These are phyloP conservation scores for Candida endomychidarum DNA, from an alignment of 805 yeast species.

Conservation along the genomic window DNA sequence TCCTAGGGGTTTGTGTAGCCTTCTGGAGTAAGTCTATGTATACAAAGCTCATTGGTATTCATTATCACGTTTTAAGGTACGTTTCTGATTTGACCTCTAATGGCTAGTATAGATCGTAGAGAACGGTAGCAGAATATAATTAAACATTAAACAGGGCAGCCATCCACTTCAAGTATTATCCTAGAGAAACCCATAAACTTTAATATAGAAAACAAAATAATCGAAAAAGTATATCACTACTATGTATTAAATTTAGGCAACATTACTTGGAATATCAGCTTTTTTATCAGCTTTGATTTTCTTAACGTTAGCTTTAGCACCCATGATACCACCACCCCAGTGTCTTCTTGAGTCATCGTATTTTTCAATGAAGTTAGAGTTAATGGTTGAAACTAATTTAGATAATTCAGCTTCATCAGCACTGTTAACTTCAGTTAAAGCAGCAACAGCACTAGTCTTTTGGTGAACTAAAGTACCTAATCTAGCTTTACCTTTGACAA, in stretches of 20 bases:
- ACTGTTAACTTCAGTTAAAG: slow-evolving; percentile 90
- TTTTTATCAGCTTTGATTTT: slow-evolving; percentile 71
- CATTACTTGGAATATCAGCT: slow-evolving; percentile 29
- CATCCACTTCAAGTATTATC: too few species aligned
- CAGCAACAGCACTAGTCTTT: slow-evolving; percentile 97
- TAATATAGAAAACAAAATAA: neutral
- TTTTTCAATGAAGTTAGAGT: slow-evolving; percentile 90
- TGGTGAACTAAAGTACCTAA: slow-evolving; percentile 96
- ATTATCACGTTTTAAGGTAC: too few species aligned
- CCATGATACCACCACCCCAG: slow-evolving; percentile 99
- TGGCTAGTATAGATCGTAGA: too few species aligned
- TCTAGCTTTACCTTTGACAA: slow-evolving; percentile 70
- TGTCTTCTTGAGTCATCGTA: slow-evolving; percentile 96
- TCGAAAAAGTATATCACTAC: neutral
- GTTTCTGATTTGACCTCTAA: too few species aligned
- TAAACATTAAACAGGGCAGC: too few species aligned
- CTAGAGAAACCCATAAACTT: too few species aligned
- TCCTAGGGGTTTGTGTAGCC: too few species aligned
- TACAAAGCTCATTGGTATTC: too few species aligned
- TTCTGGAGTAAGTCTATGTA: too few species aligned
- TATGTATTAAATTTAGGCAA: slow-evolving; percentile 1
- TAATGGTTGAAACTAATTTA: slow-evolving; percentile 86
- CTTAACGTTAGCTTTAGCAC: slow-evolving; percentile 89
- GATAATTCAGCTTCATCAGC: slow-evolving; percentile 96
- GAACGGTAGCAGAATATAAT: too few species aligned